Base-by-base conservation (phyloP, 2,329 filamentous ascomycete genomes). In the Beauveria medogensis region DNA sequence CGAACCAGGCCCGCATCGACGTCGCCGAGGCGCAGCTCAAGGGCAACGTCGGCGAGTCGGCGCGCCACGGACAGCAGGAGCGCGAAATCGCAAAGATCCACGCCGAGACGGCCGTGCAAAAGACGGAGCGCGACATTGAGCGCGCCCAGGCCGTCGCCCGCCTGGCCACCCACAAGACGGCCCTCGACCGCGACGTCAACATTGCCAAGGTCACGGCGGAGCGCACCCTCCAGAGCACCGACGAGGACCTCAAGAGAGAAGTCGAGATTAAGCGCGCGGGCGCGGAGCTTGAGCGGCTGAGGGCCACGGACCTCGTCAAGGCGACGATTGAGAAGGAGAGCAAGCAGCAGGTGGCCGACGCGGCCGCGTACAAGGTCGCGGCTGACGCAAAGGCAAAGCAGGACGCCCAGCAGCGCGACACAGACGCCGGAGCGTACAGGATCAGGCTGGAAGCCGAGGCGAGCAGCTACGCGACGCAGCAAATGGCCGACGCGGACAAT, bases 81-180 rank as follows among this genome's bases (percentile, higher is more conserved):
- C 89, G 92, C 59, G 88, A 92, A 69, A 89, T 95, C 47, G 90
- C 90, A 67, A 93, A 92, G 78, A 95, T 95, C 75, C 85, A 92
- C 72, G 90, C 91, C 65, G 86, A 91, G 67, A 95, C 91, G 1
- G 90, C 90, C 1, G 89, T 94, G 1, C 82, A 90, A 63, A 91
- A 93, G 77, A 94, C 91, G 0, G 86, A 93, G 70, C 86, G 90
- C 55, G 91, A 93, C 70, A 87, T 88, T 51, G 90, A 94, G 75
- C 90, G 91, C 64, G 89, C 90, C 2, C 75, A 82, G 52, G 91
- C 91, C 48, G 90, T 94, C 70, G 89, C 90, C 12, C 85, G 86
- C 59, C 82, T 95, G 58, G 83, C 85, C 43, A 90, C 87, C 20
- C 82, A 85, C 66, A 86, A 92, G 73, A 88, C 90, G 1, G 81